phyloP scores from a whole-genome alignment of 2,329 filamentous ascomycete genomes.

The Colletotrichum lini region DNA sequence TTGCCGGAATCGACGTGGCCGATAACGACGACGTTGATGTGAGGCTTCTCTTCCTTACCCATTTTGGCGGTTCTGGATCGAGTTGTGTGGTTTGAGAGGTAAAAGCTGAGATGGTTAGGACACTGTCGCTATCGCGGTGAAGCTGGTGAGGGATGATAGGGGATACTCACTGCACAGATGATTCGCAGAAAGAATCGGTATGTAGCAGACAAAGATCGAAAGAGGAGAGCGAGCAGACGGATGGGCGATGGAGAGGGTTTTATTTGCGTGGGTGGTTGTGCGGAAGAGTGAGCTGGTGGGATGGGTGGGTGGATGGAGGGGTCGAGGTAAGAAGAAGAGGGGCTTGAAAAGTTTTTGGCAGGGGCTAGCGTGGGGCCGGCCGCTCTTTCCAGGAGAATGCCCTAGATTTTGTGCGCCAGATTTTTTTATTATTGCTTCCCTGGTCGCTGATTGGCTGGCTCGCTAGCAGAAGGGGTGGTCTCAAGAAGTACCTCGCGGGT shows the following conservation, averaged over 20 bases:
- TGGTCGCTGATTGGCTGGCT: conserved; percentile 4
- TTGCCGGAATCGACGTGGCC: conserved; percentile 99
- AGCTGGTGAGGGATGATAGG: background rate
- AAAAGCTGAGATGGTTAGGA: background rate
- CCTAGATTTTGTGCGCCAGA: conserved; percentile 31
- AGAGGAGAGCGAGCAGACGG: conserved; percentile 16
- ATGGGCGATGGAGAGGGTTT: conserved; percentile 22
- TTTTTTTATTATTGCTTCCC: conserved; percentile 17
- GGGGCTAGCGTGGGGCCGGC: conserved; percentile 13
- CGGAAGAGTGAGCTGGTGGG: conserved; percentile 14
- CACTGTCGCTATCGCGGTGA: background rate
- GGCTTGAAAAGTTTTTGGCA: conserved; percentile 31
- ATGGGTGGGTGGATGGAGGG: conserved; percentile 18
- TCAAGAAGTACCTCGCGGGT: conserved; percentile 22
- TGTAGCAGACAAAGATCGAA: conserved; percentile 26
- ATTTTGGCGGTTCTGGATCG: conserved; percentile 39
- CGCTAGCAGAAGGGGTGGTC: background rate
- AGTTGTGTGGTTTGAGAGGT: conserved; percentile 32
- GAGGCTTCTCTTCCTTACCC: conserved; percentile 93
- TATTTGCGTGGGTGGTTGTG: conserved; percentile 21
- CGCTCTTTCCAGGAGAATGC: conserved; percentile 27
- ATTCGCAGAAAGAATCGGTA: conserved; percentile 24
- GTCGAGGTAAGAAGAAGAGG: conserved; percentile 30
- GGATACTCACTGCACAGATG: conserved; percentile 21
- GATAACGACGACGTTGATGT: conserved; percentile 99